A percentile compares a stretch with the other conserved stretches of the same genome.
These are phyloP conservation scores for Coffea eugenioides DNA, from an alignment of 257 asterid species.

Conservation along the genomic window DNA sequence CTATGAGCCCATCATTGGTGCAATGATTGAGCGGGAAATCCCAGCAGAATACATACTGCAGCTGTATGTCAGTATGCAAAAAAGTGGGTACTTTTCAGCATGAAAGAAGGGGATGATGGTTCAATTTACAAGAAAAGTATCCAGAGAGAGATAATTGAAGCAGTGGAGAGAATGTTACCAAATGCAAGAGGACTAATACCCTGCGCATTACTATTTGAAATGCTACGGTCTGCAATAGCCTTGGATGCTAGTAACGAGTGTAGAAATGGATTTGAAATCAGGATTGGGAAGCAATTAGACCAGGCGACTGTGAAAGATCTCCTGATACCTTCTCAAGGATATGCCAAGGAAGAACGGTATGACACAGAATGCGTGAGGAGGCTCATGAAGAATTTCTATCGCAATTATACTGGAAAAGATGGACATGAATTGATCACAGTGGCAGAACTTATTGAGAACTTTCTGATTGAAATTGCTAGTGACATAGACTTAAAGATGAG, in stretches of 20 bases:
- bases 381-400: constrained; percentile 60
- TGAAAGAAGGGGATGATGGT: no score
- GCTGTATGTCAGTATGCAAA: no score
- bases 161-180: constrained; percentile 49
- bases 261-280: constrained; percentile 45
- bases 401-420: constrained; percentile 34
- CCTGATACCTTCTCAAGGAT: constrained; percentile 59
- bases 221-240: constrained; percentile 51
- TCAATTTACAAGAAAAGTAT: no score
- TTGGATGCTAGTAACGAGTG: constrained; percentile 51
- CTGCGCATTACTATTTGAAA: no score
- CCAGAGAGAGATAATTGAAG: no score
- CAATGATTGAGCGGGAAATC: constrained; percentile 41
- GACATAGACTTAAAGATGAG: constrained; percentile 51
- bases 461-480: constrained; percentile 58
- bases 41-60: no score
- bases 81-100: no score
- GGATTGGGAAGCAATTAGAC: constrained; percentile 69
- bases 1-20: constrained; percentile 44
- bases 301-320: constrained; percentile 50
- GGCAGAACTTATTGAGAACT: constrained; percentile 56
- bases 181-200: no score
- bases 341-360: constrained; percentile 49
- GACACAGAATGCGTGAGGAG: constrained; percentile 64
- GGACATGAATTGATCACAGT: constrained; percentile 34